Evolutionary conservation across 176 grass and related monocot species (phyloP).

Genomic region (Oryza meridionalis): DNA sequence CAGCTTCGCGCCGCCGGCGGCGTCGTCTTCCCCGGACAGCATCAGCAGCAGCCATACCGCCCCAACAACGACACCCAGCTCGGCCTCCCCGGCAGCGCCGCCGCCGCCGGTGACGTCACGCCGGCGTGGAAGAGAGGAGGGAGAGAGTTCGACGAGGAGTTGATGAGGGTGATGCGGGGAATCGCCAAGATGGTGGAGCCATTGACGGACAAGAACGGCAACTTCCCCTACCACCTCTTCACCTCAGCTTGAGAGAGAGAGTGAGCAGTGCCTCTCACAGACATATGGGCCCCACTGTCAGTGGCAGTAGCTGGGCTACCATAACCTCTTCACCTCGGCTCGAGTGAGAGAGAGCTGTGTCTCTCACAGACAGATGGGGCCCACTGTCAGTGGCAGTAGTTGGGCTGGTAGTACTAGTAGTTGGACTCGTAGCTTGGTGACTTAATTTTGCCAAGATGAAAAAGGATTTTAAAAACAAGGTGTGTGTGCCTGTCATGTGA

Average conservation of each 20-base stretch:
- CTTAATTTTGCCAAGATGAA: not conserved
- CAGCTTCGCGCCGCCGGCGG: not conserved
- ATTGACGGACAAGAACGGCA: conserved; percentile 55
- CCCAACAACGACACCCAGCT: not conserved
- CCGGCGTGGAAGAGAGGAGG: conserved; percentile 42
- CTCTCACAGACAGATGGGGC: conserved; percentile 17
- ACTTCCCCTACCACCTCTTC: conserved; percentile 65
- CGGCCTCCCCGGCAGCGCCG: not conserved
- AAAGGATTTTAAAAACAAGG: not conserved
- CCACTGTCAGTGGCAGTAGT: not conserved
- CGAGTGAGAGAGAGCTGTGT: conserved; percentile 11
- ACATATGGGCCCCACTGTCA: conserved; percentile 20
- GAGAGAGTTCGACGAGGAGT: conserved; percentile 47
- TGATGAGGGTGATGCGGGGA: conserved; percentile 55
- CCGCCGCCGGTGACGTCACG: not conserved
- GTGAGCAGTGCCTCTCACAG: conserved; percentile 9
- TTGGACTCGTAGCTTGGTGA: not conserved
- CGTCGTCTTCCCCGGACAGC: conserved; percentile 8
- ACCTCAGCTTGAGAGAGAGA: not conserved
- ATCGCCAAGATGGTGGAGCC: conserved; percentile 64
- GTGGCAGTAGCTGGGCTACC: not conserved
- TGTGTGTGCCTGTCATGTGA: no score
- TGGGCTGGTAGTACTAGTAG: not conserved
- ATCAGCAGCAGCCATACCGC: conserved; percentile 16
- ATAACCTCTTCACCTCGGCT: conserved; percentile 36